Base-by-base conservation (phyloP, 169 alveolate species). In the Plasmodium coatneyi region DNA sequence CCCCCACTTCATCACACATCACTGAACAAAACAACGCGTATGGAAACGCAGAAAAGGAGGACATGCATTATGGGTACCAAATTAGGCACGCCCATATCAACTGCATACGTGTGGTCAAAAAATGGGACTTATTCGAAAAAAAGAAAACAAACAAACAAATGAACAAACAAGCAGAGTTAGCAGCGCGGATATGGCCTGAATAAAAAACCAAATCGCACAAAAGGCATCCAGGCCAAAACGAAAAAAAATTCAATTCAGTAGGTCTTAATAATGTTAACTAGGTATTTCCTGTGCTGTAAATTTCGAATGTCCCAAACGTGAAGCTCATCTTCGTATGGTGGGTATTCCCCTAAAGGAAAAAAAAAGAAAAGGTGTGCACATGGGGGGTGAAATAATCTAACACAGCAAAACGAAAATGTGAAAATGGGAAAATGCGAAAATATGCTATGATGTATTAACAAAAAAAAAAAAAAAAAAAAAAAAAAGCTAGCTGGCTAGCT, bases 281-380 rank as follows among this genome's bases (percentile, higher is more conserved):
- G 52, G 78, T 91, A 91, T 80, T 72, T 80, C 46, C 84, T 74
- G 78, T 91, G 95, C 30, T 91, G 92, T 9, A 91, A 43, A 49
- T 71, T 91, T 6, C 32, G 52, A 66, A 91, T 82, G 32, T 91
- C 92, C 95, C 95, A 91, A 41, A 91, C 79, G 19, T 91, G 95
- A 49, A 91, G 92, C 19, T 91, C 92, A 41, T 91, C 95, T 81
- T 91, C 95, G 82, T 91, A 91, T 7, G 95, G 95, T 78, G 95
- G 86, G 74, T 91, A 91, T 81, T 91, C 95, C 36, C 95, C 95
- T 91, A 32, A 30, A 1, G 9, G 9, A 39, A 54, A 28, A 52
- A 80, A 56, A 36, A 72, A 66, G 70, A 90, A 71, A 25, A n/a
- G 5, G 60, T 32, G 34, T 10, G 66, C 71, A 76, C 36, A 43